Base-by-base conservation (phyloP, 2,329 filamentous ascomycete species). In the Elsinoe australis region DNA sequence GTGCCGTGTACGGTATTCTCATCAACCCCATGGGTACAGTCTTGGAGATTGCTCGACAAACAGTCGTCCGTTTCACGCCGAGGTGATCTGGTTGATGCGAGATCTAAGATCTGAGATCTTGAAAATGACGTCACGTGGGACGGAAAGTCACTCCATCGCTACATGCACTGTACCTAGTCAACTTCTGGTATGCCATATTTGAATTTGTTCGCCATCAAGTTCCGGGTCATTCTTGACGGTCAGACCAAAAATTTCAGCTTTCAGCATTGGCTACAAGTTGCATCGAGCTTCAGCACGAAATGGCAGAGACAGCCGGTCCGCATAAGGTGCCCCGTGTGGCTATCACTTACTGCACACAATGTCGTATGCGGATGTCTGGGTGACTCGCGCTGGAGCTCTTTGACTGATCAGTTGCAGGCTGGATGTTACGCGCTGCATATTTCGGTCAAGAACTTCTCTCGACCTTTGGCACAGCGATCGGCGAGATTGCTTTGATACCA, bases 371-470 rank as follows among this genome's bases (percentile, higher is more conserved):
- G 12, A 29, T 29, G 34, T 67, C 35, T n/a, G n/a, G n/a, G n/a
- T n/a, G 35, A 38, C 34, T 49, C 34, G 42, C 18, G 32, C 39
- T 47, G 17, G 39, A 42, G 12, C 22, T 47, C 35, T 41, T 19
- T 22, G 6, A 36, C 41, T 51, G 39, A 49, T 32, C 24, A 19
- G 28, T 31, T 36, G 36, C 57, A 54, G 54, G 54, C 44, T 64
- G 61, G 59, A 58, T 60, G 53, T 54, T 59, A 5, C 50, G 62
- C 32, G 61, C 61, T 5, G 61, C 57, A 12, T 64, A 95, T 86
- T 95, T 85, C 65, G 90, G 83, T 41, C 92, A 96, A 73, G 92
- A 96, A 67, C 80, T 98, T 35, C 80, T 98, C 29, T 94, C 87
- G 1, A 98, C 90, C 0, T 98, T 98, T 69, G 79, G 79, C 48